Base-by-base conservation (phyloP, 164 flowering plant genomes). In the Vitis rupestris region DNA sequence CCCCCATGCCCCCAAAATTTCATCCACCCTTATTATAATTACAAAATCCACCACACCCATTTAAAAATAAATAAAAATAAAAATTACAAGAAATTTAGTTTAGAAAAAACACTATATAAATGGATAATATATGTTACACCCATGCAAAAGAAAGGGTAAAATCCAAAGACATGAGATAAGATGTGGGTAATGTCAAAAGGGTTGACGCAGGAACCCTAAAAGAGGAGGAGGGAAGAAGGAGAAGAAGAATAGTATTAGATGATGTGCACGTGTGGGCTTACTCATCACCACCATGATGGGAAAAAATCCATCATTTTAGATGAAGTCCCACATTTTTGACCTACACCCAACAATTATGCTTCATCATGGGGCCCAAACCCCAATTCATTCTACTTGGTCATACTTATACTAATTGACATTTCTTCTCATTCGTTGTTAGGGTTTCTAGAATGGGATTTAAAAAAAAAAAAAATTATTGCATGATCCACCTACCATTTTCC, bases 181-280 rank as follows among this genome's bases (percentile, higher is more conserved):
- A 65, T 37, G 11, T 5, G 16, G 9, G 29, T 14, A 50, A 66
- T 56, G 68, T 50, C 61, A 66, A 67, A 37, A 63, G 56, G 13
- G 66, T 73, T 77, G 76, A 67, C 77, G 59, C 53, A 58, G 70
- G 73, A 61, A 50, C 16, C 72, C 59, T 63, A 68, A 64, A 51
- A 59, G 10, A 62, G 11, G 16, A 3, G 44, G 44, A 37, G 44
- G 44, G 27, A 23, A 23, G 27, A 37, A 37, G 44, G 7, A 37
- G 44, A 37, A 37, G 44, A 37, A 37, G 44, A 37, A 37, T 37
- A 37, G 16, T 1, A 5, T 10, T 66, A 65, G 70, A 78, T 74
- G 68, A 61, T 68, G 62, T 71, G 73, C 81, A 78, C 81, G 81
- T 78, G 81, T 71, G 81, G 70, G n/a, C 55, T 64, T 51, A 71